Base-by-base conservation (phyloP, 2,329 filamentous ascomycete species). In the Sarocladium brachiariae region DNA sequence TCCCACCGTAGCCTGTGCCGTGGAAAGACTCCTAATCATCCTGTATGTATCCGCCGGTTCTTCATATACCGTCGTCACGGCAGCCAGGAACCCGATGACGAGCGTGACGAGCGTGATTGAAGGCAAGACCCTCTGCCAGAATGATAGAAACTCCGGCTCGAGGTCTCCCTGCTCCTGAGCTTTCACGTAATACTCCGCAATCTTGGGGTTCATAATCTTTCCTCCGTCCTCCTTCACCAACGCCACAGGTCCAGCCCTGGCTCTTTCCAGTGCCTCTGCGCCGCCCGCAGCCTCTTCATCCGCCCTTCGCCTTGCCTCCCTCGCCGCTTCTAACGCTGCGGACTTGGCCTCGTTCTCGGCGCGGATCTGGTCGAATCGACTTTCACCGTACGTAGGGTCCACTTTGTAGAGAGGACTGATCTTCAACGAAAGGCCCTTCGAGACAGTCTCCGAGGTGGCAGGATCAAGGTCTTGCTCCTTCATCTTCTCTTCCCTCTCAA, bases 1-100 rank as follows among this genome's bases (percentile, higher is more conserved):
- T 30, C 73, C 69, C n/a, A 89, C 70, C 2, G 87, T 89, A 11
- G 82, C 81, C 2, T 77, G 72, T 13, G 83, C 74, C 2, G 83
- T 78, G 1, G 83, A 77, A 2, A 84, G 65, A 35, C 83, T 77
- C 2, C 80, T 80, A 61, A 77, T 80, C 33, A 86, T 58, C 46
- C 85, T 71, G 51, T 73, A 67, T 10, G 57, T 69, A 60, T 53
- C 69, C 10, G 75, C 74, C 6, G 79, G 78, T 38, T 79, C 76
- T 52, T 75, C 68, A 61, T 83, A 83, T 39, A 75, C 63, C 21
- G 64, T 60, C n/a, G 73, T 68, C 37, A 76, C 68, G 16, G 68
- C 66, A 4, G 66, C 66, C 41, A 72, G 68, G 51, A 66, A 66
- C 1, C 67, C 68, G 18, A 79, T 51, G 6, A 79, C 63, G 13